Base-by-base conservation (phyloP, 2,329 filamentous ascomycete genomes). In the Colletotrichum sp. region DNA sequence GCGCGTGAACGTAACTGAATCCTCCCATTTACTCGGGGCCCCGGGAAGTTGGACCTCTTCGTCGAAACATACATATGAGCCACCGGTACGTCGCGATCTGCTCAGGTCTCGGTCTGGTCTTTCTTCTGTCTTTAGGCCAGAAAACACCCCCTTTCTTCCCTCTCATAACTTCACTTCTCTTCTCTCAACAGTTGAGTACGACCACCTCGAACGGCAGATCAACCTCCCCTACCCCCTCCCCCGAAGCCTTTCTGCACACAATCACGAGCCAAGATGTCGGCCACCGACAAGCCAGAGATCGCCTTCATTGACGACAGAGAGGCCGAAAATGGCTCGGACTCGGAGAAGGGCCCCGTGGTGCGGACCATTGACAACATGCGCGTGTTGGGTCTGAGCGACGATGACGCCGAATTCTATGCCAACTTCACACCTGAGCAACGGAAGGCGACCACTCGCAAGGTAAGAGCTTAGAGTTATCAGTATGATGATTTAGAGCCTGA, bases 321-420 rank as follows among this genome's bases (percentile, higher is more conserved):
- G 26, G 52, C 62, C 3, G 75, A 77, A 3, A 28, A 39, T 57
- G 52, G 26, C 10, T 57, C 57, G 10, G 69, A 77, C 24, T 59
- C 77, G 0, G 80, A 81, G 59, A 80, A 81, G 63, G 78, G 60
- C 7, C 65, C 75, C 7, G 76, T 63, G 13, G 78, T 81, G 36
- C 77, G 77, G 16, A 77, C 77, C 4, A 80, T 83, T 36, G 82
- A 81, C 59, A 79, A 78, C 68, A 79, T 83, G 49, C 82, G 80
- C 9, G 81, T 83, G 34, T 36, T 83, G 32, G 82, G 82, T 16
- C 71, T 84, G 18, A 80, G 60, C 34, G 77, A 79, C 16, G 80
- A 81, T 4, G 81, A 83, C 76, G 79, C 77, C 4, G 78, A 80
- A 18, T 83, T 83, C 62, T 83, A 83, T 74, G 78, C 74, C 21